A percentile compares a stretch with the other conserved stretches of the same genome.
These are phyloP conservation scores for Datura wrightii DNA, from an alignment of 257 asterid species.

Conservation along the genomic window DNA sequence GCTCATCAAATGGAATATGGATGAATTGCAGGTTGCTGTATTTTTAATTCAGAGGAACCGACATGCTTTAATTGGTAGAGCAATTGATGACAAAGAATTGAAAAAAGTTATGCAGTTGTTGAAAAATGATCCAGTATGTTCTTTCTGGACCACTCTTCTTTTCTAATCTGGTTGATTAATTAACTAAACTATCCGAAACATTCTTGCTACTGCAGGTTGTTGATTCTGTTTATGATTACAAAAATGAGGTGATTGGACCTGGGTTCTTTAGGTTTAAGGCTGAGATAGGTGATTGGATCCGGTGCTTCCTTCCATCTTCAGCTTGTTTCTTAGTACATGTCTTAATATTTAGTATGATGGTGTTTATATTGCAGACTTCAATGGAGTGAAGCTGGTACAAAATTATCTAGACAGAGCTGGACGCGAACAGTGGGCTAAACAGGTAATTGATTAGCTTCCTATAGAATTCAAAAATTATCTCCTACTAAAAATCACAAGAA, in stretches of 20 bases:
- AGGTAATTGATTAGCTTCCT: conserved; percentile 47
- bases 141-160: conserved; percentile 25
- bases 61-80: conserved; percentile 93
- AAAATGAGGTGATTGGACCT: conserved; percentile 99
- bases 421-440: conserved; percentile 89
- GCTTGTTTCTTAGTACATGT: neutral
- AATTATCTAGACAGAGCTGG: conserved; percentile 84
- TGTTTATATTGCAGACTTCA: conserved; percentile 68
- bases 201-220: conserved; percentile 66
- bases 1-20: conserved; percentile 33
- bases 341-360: conserved; percentile 29
- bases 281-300: conserved; percentile 72
- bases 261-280: conserved; percentile 96
- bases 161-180: conserved; percentile 31
- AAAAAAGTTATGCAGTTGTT: conserved; percentile 79
- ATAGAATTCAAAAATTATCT: neutral
- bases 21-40: conserved; percentile 77
- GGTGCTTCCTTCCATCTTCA: neutral
- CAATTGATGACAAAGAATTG: conserved; percentile 91
- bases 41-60: conserved; percentile 95
- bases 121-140: conserved; percentile 76
- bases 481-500: no score
- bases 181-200: conserved; percentile 29
- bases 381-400: conserved; percentile 89
- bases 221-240: conserved; percentile 91